Evolutionary conservation across 768 basidiomycete species (phyloP), one percentile per base, ranked within the genome.

Genomic region (Filobasidium floriforme): DNA sequence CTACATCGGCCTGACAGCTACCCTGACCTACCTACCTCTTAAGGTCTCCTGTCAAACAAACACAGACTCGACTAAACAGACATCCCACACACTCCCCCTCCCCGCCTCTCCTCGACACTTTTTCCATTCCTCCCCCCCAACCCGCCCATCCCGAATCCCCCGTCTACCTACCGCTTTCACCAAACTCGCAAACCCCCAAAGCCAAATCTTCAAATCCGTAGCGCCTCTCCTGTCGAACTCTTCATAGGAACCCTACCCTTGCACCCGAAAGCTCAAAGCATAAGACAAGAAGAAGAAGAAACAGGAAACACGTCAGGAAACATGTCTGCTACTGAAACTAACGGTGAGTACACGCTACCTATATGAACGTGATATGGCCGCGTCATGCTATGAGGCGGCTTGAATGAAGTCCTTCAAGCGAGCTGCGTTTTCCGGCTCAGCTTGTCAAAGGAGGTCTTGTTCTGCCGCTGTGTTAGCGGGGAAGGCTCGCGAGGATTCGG

Each of bases 101-200:
- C 37, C 46, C 65, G 44, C 49, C 61, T 41, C 52, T 52, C 66
- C 61, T 55, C 49, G 66, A 61, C 61, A 60, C 62, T 62, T 62
- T 60, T 49, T n/a, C 41, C 57, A 51, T 61, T 32, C 44, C 62
- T 44, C 41, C 40, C 41, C 41, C 54, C 59, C 15, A 44, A 26
- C 22, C 43, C 41, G 41, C 59, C 61, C 60, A 49, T 52, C 37
- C 63, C 65, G 24, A n/a, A 63, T 40, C 69, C 63, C 37, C 59
- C 63, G 40, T 37, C 59, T 49, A 49, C 59, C n/a, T 37, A 9
- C 66, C 63, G 43, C 44, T 59, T 54, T 61, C 51, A 43, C 44
- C 57, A 22, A 43, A 64, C 52, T 60, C 41, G 46, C 41, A 37
- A 26, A 26, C 37, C 37, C 40, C 40, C 40, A 15, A 49, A 49